These are phyloP conservation scores for Medicago ruthenica DNA, from an alignment of 306 rosid genomes.

Conservation along the genomic window DNA sequence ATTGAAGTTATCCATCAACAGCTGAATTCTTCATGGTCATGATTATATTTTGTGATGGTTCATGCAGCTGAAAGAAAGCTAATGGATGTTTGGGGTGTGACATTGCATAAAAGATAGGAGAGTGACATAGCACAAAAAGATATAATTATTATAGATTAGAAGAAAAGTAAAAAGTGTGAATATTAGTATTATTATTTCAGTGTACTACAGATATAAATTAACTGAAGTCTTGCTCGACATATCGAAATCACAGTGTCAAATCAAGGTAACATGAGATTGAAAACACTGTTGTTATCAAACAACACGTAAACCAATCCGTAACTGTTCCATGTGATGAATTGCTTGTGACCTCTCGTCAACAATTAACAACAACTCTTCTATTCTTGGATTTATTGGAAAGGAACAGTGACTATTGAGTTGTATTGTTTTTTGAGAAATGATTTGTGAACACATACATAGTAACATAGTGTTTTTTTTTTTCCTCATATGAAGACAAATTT, in stretches of 20 bases:
- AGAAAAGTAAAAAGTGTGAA: background rate
- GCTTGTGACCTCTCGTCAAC: constrained; percentile 47
- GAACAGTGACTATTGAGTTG: background rate
- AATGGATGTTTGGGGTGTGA: constrained; percentile 41
- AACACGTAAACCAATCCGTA: constrained; percentile 67
- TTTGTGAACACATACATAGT: background rate
- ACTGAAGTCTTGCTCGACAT: constrained; percentile 44
- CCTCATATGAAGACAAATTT: constrained; percentile 27
- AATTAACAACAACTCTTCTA: constrained; percentile 16
- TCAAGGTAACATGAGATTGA: constrained; percentile 52
- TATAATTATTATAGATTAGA: background rate
- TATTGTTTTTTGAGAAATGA: background rate
- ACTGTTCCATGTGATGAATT: constrained; percentile 21
- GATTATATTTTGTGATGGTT: constrained; percentile 36
- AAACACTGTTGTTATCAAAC: constrained; percentile 60
- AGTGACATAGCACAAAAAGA: constrained; percentile 41
- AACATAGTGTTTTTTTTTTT: background rate
- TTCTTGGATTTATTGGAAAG: background rate
- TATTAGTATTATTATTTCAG: constrained; percentile 45
- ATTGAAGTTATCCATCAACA: background rate
- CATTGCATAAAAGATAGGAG: constrained; percentile 31
- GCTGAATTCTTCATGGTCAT: background rate
- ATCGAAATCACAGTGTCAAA: constrained; percentile 75
- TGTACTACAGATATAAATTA: background rate
- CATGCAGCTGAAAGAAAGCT: constrained; percentile 40